phyloP scores from a whole-genome alignment of 2,329 filamentous ascomycete genomes.

The Cephalotrichum gorgonifer region DNA sequence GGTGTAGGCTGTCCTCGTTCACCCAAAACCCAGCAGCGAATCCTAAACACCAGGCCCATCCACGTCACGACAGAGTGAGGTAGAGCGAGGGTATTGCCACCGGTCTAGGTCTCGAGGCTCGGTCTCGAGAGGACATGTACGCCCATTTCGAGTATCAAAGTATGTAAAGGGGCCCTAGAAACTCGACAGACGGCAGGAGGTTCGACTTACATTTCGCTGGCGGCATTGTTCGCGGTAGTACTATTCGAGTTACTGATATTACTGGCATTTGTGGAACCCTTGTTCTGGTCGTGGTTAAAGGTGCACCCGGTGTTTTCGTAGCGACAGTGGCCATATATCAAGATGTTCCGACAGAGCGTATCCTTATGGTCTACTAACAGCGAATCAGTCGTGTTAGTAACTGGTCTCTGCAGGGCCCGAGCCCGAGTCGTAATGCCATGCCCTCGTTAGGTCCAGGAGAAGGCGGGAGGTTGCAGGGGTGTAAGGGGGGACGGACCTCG shows the following conservation, averaged over 20 bases:
- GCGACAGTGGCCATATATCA: conserved; percentile 87
- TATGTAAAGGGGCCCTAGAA: not conserved
- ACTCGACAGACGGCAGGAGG: not conserved
- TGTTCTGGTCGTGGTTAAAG: conserved; percentile 77
- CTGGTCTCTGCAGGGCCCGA: not conserved
- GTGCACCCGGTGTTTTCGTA: conserved; percentile 87
- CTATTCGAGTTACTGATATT: conserved; percentile 4
- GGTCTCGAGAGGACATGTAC: no score
- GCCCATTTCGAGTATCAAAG: no score
- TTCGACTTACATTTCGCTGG: not conserved
- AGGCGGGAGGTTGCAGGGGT: no score
- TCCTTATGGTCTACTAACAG: conserved; percentile 48
- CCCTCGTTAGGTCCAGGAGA: no score
- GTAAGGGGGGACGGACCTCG: conserved; percentile 32
- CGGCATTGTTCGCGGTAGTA: conserved; percentile 5
- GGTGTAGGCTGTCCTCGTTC: no score
- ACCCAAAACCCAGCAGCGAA: no score
- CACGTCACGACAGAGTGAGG: no score
- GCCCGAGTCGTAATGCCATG: no score
- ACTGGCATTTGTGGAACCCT: conserved; percentile 24
- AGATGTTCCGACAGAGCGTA: conserved; percentile 82
- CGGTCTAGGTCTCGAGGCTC: no score
- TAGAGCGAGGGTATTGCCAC: no score
- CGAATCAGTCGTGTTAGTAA: not conserved
- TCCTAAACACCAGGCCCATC: no score